These are phyloP conservation scores for Pseudogymnoascus sp. DNA, from an alignment of 2,329 filamentous ascomycete species.

Conservation along the genomic window DNA sequence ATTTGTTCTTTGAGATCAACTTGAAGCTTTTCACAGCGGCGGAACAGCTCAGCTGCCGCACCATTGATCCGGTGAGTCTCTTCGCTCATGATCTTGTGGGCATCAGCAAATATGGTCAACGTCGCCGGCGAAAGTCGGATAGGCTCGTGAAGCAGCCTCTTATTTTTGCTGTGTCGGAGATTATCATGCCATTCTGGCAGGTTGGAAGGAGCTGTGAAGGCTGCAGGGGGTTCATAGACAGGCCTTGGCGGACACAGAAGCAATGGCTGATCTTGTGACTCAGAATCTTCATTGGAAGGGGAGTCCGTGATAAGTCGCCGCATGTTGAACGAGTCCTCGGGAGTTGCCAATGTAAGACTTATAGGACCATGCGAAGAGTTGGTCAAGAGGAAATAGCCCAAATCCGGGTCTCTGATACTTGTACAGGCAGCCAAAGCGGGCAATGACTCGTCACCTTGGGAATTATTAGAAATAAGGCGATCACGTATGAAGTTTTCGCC, in stretches of 20 bases:
- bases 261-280: slow-evolving; percentile 37
- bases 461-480: slow-evolving; percentile 46
- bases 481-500: slow-evolving; percentile 48
- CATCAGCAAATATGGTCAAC: slow-evolving; percentile 61
- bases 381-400: slow-evolving; percentile 55
- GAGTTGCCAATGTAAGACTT: slow-evolving; percentile 49
- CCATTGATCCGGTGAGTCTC: slow-evolving; percentile 61
- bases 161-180: slow-evolving; percentile 50
- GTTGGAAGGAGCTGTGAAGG: slow-evolving; percentile 48
- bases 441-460: slow-evolving; percentile 32
- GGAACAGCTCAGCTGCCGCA: slow-evolving; percentile 65
- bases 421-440: slow-evolving; percentile 45
- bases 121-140: slow-evolving; percentile 63
- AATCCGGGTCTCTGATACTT: slow-evolving; percentile 50
- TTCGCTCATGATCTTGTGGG: slow-evolving; percentile 60
- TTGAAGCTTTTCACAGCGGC: slow-evolving; percentile 59
- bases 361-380: slow-evolving; percentile 50
- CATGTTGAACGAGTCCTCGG: slow-evolving; percentile 43
- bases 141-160: slow-evolving; percentile 55
- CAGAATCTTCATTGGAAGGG: slow-evolving; percentile 34
- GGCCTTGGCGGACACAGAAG: slow-evolving; percentile 56
- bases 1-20: slow-evolving; percentile 61
- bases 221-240: slow-evolving; percentile 53
- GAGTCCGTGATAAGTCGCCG: slow-evolving; percentile 36
- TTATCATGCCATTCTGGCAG: slow-evolving; percentile 48